Evolutionary conservation across 352 stramenopile genomes (phyloP), one percentile per base, ranked within the genome.

Genomic region (Pythium myriotylum): DNA sequence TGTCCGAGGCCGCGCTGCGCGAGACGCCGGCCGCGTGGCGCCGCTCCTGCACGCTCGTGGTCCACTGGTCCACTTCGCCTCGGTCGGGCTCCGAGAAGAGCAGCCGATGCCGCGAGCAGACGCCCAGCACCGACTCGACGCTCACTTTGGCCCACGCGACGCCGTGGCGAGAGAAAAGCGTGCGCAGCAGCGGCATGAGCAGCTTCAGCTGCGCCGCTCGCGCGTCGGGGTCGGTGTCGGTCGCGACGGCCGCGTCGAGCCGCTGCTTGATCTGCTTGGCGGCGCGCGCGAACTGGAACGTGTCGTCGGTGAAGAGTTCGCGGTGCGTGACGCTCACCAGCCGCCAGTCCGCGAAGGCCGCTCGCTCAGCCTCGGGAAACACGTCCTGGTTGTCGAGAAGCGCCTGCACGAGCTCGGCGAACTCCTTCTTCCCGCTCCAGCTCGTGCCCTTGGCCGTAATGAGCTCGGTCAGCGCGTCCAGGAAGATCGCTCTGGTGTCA

Each of bases 261-360:
- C 79, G 74, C n/a, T 61, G 50, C 54, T 84, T 77, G 7, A 91
- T 76, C 13, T 70, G 63, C 53, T 92, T 92, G 5, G 76, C 72
- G 14, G 82, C 79, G 45, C 87, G 88, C 24, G 70, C 81, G 60
- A 94, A 94, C 66, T 88, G 63, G 47, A 89, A 94, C 53, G 84
- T 88, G 60, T 94, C 84, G 60, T 94, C 84, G 7, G 82, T 94
- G 58, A 89, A 87, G 10, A 94, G 74, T 52, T 89, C 75, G 12
- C 68, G 62, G 53, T 91, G 80, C 1, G 80, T 88, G 59, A 91
- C 54, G 3, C 70, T 74, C 22, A 86, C 37, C 35, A 91, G 69
- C 56, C 74, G 73, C 84, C 81, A 93, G 35, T 75, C 52, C 0
- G 76, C 70, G 22, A 64, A 70, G 17, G 79, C 42, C 24, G 37